Base-by-base conservation (phyloP, 2,329 filamentous ascomycete species). In the Claviceps sp. region DNA sequence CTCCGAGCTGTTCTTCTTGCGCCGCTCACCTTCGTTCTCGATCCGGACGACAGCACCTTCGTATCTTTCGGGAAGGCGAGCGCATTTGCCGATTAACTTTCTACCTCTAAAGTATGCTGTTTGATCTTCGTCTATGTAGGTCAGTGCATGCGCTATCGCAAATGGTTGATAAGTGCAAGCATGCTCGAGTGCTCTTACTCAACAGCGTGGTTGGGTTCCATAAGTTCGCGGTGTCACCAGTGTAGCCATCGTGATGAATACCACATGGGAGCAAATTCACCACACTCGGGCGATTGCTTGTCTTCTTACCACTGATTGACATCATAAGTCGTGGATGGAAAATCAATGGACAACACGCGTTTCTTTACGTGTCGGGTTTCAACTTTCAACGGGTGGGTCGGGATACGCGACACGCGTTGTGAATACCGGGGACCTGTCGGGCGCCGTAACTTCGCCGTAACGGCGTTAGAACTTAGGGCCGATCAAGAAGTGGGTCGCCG, bases 191-290 rank as follows among this genome's bases (percentile, higher is more conserved):
- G 22, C 7, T 54, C 74, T 62, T 61, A 74, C 73, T 74, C 62
- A 65, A 66, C 58, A 56, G 71, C 26, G 67, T 63, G 34, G 62
- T 67, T 0, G 87, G 85, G 5, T 70, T 74, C 89, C 89, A 96
- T 64, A 87, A 89, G 44, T 81, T 72, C 22, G 77, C 67, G 5
- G 77, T 71, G 1, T 80, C 72, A 49, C 82, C 77, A 51, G 91
- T 73, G 1, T 81, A 74, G 1, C 90, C 90, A 59, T 86, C 80
- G 66, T 94, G 84, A 60, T 90, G 77, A 62, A 96, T 80, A 51
- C 81, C 79, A 61, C 87, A 93, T 3, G 90, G 89, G 14, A 96
- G 74, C 19, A 95, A 70, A 61, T 95, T 84, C 4, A 84, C 78
- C 0, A 73, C 79, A 51, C 73, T 72, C 54, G 73, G 73, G 19